A percentile compares a stretch with the other conserved stretches of the same genome.
Evolutionary conservation across 2,329 filamentous ascomycete genomes (phyloP).

Genomic region (Penicillium sclerotiorum): DNA sequence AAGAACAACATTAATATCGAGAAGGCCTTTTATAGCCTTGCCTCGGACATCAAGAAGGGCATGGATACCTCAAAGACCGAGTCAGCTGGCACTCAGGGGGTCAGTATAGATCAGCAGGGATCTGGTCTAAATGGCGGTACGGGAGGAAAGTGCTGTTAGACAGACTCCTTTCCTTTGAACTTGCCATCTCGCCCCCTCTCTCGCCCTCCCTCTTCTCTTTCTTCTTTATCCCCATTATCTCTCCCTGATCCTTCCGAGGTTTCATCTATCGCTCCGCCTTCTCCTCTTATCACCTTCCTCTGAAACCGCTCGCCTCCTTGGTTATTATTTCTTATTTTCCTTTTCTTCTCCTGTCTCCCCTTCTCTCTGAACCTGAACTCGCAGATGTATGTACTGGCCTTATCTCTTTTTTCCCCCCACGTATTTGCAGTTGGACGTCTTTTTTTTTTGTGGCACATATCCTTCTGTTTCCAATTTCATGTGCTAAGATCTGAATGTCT

Average conservation of each 20-base stretch:
- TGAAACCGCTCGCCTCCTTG: slow-evolving; percentile 9
- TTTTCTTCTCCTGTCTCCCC: too few species aligned
- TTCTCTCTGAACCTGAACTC: too few species aligned
- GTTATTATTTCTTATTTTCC: slow-evolving; percentile 12
- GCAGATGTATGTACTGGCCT: slow-evolving; percentile 5
- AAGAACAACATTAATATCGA: slow-evolving; percentile 99
- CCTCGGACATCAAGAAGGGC: slow-evolving; percentile 97
- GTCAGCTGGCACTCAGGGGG: slow-evolving; percentile 59
- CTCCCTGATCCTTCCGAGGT: background rate
- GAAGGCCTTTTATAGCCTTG: slow-evolving; percentile 95
- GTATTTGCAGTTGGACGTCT: slow-evolving; percentile 15
- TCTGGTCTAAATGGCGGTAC: slow-evolving; percentile 53
- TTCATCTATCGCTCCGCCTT: background rate
- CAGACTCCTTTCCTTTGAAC: too few species aligned
- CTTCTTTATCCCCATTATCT: background rate
- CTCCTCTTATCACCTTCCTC: slow-evolving; percentile 3
- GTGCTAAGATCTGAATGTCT: slow-evolving; percentile 28
- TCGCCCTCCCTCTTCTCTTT: background rate
- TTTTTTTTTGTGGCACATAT: slow-evolving; percentile 16
- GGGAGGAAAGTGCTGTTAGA: slow-evolving; percentile 76
- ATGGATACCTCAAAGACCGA: slow-evolving; percentile 88
- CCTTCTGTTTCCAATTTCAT: slow-evolving; percentile 26
- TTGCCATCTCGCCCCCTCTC: slow-evolving; percentile 17
- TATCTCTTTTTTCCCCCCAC: slow-evolving; percentile 4
- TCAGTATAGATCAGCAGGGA: slow-evolving; percentile 69